These are phyloP conservation scores for Quercus bicolor DNA, from an alignment of 306 rosid species.

Conservation along the genomic window DNA sequence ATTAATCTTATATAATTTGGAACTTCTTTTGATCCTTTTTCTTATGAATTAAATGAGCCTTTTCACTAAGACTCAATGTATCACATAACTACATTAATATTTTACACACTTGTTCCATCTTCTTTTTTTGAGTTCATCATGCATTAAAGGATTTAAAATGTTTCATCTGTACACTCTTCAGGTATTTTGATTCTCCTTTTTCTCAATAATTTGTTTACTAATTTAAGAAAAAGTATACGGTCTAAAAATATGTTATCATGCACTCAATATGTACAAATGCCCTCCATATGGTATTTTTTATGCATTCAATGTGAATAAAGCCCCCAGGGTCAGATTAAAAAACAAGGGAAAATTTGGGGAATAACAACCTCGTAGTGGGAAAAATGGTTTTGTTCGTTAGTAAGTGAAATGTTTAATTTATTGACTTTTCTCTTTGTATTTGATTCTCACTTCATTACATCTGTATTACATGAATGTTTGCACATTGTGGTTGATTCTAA, in stretches of 20 bases:
- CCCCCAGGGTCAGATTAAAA: not conserved
- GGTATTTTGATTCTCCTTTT: not conserved
- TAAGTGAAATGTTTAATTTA: not conserved
- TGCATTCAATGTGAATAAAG: not conserved
- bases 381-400: not conserved
- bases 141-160: not conserved
- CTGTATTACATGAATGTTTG: not conserved
- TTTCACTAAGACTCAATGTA: too few species aligned
- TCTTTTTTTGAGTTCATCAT: not conserved
- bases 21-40: not conserved
- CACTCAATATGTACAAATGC: not conserved
- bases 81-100: too few species aligned
- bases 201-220: not conserved
- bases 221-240: not conserved
- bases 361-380: not conserved
- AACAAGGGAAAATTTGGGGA: not conserved
- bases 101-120: too few species aligned
- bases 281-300: not conserved
- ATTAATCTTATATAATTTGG: not conserved
- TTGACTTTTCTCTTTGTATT: not conserved
- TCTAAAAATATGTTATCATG: not conserved
- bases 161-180: too few species aligned
- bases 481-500: not conserved
- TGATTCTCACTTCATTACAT: not conserved
- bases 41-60: not conserved